phyloP scores from a whole-genome alignment of 139 green algal species.

The Chlamydomonas sp. region DNA sequence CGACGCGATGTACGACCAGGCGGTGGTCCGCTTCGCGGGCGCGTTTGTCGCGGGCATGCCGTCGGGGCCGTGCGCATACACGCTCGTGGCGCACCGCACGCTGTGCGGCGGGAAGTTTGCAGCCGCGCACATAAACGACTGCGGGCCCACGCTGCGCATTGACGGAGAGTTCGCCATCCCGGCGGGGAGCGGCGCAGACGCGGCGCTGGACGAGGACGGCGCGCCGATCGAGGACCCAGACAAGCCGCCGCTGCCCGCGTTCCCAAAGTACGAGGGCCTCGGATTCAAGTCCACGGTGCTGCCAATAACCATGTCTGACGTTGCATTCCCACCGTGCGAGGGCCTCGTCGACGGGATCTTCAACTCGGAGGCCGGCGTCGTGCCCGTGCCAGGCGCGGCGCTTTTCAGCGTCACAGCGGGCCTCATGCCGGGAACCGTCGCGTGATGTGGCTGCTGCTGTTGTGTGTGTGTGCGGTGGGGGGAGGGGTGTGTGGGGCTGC shows the following conservation, averaged over 20 bases:
- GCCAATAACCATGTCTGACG: constrained; percentile 22
- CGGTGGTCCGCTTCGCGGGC: constrained; percentile 39
- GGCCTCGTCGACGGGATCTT: constrained; percentile 8
- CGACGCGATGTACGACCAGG: constrained; percentile 49
- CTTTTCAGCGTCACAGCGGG: constrained; percentile 21
- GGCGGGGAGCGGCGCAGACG: constrained; percentile 26
- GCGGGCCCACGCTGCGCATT: constrained; percentile 40
- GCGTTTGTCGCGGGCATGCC: constrained; percentile 50
- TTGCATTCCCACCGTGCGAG: constrained; percentile 32
- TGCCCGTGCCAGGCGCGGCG: constrained; percentile 22
- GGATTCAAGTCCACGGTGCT: constrained; percentile 26
- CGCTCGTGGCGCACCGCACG: constrained; percentile 17
- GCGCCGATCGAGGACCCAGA: constrained; percentile 31
- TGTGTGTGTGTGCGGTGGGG: no score
- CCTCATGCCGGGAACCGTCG: no score
- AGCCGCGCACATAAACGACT: constrained; percentile 35
- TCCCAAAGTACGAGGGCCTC: constrained; percentile 56
- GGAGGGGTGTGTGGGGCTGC: no score
- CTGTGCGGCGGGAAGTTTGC: constrained; percentile 35
- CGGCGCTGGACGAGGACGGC: constrained; percentile 44
- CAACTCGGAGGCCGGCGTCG: neutral
- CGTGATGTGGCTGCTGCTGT: no score
- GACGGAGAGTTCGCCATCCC: constrained; percentile 45
- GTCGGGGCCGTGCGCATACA: constrained; percentile 48
- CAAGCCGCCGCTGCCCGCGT: constrained; percentile 39